Percentiles rank a stretch among this genome's conserved stretches.
Conservation (phyloP, 192 early-diverging fungal species). For the Dimargaris xerosporica region DNA sequence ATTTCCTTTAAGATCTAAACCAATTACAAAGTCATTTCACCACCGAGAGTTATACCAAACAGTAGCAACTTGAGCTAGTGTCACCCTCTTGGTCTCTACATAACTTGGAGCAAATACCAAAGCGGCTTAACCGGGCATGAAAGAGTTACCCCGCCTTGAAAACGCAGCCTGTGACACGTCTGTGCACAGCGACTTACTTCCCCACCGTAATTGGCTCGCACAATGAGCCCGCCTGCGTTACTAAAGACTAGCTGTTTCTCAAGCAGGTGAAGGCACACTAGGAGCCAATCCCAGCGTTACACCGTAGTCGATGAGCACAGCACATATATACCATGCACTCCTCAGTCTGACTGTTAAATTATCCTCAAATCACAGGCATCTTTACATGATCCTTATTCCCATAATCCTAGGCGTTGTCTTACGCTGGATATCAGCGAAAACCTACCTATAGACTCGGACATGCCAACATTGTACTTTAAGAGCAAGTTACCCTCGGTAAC, state of each 20-base stretch:
- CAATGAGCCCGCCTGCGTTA: neutral
- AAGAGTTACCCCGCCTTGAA: neutral
- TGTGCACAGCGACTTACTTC: neutral
- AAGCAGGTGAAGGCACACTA: constrained; percentile 4
- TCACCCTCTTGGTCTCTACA: neutral
- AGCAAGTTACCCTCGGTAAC: constrained; percentile 11
- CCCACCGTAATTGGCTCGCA: neutral
- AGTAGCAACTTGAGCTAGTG: neutral
- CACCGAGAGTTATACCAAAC: neutral
- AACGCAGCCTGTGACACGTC: neutral
- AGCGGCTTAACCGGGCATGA: neutral
- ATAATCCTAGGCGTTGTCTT: no score
- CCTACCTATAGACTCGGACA: neutral
- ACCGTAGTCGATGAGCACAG: no score
- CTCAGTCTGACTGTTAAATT: no score
- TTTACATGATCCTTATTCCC: no score
- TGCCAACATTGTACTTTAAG: neutral
- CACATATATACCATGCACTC: no score
- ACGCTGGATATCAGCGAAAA: no score
- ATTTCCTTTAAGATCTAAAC: neutral
- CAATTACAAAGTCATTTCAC: neutral
- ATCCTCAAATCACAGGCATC: no score
- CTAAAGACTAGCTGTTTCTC: neutral
- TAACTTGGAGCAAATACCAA: neutral
- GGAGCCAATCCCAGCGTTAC: no score